Conservation (phyloP, 768 basidiomycete genomes). For the Podaxis sp. region DNA sequence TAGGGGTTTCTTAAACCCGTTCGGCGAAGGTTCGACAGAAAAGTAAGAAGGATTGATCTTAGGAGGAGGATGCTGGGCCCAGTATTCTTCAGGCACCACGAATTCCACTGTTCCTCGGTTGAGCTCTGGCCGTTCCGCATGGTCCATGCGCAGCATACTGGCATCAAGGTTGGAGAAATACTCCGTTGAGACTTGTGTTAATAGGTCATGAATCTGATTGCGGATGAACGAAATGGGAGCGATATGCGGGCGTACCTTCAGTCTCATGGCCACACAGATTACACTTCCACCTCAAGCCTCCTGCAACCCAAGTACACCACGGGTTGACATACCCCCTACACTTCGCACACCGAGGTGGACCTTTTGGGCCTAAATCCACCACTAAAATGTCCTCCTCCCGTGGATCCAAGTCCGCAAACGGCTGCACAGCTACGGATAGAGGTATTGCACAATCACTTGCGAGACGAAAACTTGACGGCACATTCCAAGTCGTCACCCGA, state of each 20-base stretch:
- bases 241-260: conserved; percentile 54
- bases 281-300: conserved; percentile 86
- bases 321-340: conserved; percentile 94
- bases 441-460: conserved; percentile 82
- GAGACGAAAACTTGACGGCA: conserved; percentile 78
- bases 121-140: conserved; percentile 78
- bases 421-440: conserved; percentile 80
- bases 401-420: conserved; percentile 78
- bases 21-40: conserved; percentile 42
- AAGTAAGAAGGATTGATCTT: conserved; percentile 50
- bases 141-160: conserved; percentile 74
- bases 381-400: conserved; percentile 78
- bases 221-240: conserved; percentile 8
- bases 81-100: conserved; percentile 76
- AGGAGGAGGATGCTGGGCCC: conserved; percentile 68
- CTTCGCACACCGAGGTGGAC: conserved; percentile 78
- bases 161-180: conserved; percentile 85
- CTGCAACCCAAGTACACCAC: conserved; percentile 83
- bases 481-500: conserved; percentile 84
- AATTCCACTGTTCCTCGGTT: conserved; percentile 92
- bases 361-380: conserved; percentile 63
- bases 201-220: neutral
- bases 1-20: conserved; percentile 47
- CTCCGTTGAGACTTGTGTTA: conserved; percentile 57
- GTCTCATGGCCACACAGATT: conserved; percentile 85